Percentiles rank a stretch among this genome's conserved stretches.
phyloP scores from a whole-genome alignment of 2,329 filamentous ascomycete genomes.

The Sporothrix inflata region DNA sequence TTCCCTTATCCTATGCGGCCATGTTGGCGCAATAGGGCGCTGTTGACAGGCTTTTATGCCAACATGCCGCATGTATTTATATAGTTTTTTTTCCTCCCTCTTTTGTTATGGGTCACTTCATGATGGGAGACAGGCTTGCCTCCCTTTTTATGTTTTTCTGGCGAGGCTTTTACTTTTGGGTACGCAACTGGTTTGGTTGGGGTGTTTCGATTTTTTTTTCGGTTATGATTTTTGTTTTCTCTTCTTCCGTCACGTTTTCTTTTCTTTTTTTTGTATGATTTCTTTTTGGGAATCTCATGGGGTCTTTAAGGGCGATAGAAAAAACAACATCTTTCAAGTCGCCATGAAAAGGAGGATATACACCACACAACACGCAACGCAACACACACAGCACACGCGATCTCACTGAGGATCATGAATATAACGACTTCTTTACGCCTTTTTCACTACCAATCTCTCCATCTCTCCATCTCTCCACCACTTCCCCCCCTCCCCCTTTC shows the following conservation, averaged over 20 bases:
- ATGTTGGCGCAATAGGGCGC: not conserved
- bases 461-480: not conserved
- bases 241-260: not conserved
- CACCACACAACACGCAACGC: conserved; percentile 9
- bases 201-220: not conserved
- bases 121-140: conserved; percentile 2
- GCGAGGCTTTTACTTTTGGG: not conserved
- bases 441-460: not conserved
- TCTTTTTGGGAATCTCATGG: not conserved
- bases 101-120: not conserved
- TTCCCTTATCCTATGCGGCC: not conserved
- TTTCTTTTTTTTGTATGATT: not conserved
- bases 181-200: not conserved
- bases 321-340: conserved; percentile 12
- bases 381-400: not conserved
- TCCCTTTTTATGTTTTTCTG: not conserved
- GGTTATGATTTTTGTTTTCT: not conserved
- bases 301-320: conserved; percentile 17
- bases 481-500: not conserved
- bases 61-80: conserved; percentile 18
- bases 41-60: not conserved
- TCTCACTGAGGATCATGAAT: not conserved
- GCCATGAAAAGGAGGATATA: conserved; percentile 18
- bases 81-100: not conserved
- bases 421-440: not conserved